These are phyloP conservation scores for Boletus reticulatus DNA, from an alignment of 768 basidiomycete species.

Conservation along the genomic window DNA sequence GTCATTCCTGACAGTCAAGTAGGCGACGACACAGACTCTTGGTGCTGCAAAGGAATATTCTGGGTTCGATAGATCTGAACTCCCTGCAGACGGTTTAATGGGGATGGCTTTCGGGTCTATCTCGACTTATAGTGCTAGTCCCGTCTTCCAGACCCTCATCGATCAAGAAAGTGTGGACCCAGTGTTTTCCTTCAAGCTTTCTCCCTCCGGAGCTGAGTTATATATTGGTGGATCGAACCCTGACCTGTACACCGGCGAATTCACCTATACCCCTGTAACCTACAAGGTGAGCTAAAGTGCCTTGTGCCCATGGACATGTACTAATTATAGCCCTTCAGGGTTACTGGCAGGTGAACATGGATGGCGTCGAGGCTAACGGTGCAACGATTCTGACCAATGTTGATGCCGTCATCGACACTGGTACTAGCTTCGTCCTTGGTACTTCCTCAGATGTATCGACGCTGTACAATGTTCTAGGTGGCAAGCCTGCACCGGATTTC, in stretches of 20 bases:
- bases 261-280: constrained; percentile 33
- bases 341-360: constrained; percentile 14
- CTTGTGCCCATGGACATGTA: not conserved
- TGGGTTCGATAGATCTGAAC: not conserved
- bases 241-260: constrained; percentile 34
- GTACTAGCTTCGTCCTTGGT: too few species aligned
- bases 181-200: constrained; percentile 27
- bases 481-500: constrained; percentile 11
- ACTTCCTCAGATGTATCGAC: too few species aligned
- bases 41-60: constrained; percentile 8
- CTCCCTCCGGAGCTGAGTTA: constrained; percentile 30
- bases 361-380: constrained; percentile 1
- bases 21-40: constrained; percentile 14
- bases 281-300: constrained; percentile 13
- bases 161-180: constrained; percentile 14
- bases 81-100: constrained; percentile 15
- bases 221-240: constrained; percentile 42
- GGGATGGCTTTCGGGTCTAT: constrained; percentile 33
- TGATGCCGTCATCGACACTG: too few species aligned
- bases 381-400: too few species aligned
- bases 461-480: not conserved
- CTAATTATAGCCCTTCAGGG: constrained; percentile 4
- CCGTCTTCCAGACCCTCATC: constrained; percentile 31
- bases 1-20: not conserved
- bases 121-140: constrained; percentile 21